Evolutionary conservation across 164 flowering plant species (phyloP).

Genomic region (Houttuynia cordata): DNA sequence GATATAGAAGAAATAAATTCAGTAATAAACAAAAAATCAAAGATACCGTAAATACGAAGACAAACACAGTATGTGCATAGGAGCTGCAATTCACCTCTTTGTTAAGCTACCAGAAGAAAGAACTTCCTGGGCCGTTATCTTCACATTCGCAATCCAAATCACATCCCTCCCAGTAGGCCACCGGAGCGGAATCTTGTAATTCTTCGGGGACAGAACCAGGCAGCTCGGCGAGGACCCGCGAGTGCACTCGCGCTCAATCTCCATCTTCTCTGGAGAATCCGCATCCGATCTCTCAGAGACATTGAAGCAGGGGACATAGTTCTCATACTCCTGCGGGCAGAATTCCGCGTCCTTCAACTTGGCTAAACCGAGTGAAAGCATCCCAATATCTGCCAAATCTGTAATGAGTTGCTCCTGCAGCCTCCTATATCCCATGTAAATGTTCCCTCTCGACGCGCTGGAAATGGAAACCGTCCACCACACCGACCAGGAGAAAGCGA

Average conservation of each 20-base stretch:
- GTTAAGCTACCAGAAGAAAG: constrained; percentile 96
- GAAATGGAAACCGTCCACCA: constrained; percentile 90
- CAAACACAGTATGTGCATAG: not conserved
- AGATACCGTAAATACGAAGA: no score
- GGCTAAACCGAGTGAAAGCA: constrained; percentile 53
- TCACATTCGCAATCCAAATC: constrained; percentile 84
- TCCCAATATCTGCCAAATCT: constrained; percentile 74
- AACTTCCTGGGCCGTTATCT: constrained; percentile 87
- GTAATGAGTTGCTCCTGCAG: constrained; percentile 78
- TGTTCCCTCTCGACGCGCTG: constrained; percentile 40
- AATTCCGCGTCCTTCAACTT: constrained; percentile 62
- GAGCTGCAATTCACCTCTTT: constrained; percentile 47
- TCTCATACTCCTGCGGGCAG: constrained; percentile 57
- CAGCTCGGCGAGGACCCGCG: constrained; percentile 37
- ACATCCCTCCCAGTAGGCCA: constrained; percentile 97
- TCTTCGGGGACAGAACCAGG: constrained; percentile 62
- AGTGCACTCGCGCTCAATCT: constrained; percentile 50
- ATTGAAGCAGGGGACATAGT: constrained; percentile 83
- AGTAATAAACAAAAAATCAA: no score
- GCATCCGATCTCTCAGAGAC: constrained; percentile 38
- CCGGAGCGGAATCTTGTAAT: constrained; percentile 78
- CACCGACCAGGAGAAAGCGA: constrained; percentile 73
- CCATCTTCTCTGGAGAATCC: constrained; percentile 34
- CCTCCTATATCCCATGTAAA: constrained; percentile 51
- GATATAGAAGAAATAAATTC: not conserved